Conservation (phyloP, 139 green algal genomes). For the Raphidocelis subcapitata region DNA sequence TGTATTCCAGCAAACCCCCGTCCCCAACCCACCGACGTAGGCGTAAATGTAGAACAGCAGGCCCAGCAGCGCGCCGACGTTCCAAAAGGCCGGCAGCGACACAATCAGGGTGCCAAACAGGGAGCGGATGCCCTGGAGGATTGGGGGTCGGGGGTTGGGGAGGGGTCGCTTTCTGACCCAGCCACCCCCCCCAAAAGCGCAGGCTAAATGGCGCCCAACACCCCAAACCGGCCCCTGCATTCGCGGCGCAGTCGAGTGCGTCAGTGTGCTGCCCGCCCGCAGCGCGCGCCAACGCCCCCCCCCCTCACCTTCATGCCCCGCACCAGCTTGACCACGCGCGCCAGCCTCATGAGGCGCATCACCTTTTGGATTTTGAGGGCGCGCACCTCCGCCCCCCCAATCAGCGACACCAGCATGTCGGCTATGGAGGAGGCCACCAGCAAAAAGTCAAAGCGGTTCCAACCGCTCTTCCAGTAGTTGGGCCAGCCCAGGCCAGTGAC, state of each 20-base stretch:
- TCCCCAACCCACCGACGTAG: conserved; percentile 64
- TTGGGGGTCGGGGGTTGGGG: conserved; percentile 3
- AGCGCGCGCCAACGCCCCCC: too few species aligned
- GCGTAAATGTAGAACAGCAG: conserved; percentile 83
- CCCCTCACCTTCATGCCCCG: conserved; percentile 34
- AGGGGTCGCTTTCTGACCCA: background rate
- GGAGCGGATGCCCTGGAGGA: conserved; percentile 31
- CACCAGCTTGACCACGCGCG: conserved; percentile 66
- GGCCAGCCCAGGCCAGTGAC: conserved; percentile 23
- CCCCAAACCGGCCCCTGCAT: too few species aligned
- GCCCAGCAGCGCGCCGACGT: conserved; percentile 70
- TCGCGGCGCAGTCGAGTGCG: too few species aligned
- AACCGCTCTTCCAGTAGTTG: conserved; percentile 49
- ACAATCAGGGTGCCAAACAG: conserved; percentile 75
- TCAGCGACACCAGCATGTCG: conserved; percentile 41
- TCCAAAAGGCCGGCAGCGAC: conserved; percentile 75
- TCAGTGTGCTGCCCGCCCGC: too few species aligned
- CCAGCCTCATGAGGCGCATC: conserved; percentile 59
- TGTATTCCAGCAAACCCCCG: too few species aligned
- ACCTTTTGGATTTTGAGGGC: conserved; percentile 59
- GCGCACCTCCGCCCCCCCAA: conserved; percentile 23
- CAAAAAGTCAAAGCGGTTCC: conserved; percentile 80
- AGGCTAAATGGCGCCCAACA: background rate
- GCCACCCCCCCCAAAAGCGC: background rate
- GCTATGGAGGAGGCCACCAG: conserved; percentile 48